Evolutionary conservation across 2,329 filamentous ascomycete genomes (phyloP).

Genomic region (Colletotrichum zoysiae): DNA sequence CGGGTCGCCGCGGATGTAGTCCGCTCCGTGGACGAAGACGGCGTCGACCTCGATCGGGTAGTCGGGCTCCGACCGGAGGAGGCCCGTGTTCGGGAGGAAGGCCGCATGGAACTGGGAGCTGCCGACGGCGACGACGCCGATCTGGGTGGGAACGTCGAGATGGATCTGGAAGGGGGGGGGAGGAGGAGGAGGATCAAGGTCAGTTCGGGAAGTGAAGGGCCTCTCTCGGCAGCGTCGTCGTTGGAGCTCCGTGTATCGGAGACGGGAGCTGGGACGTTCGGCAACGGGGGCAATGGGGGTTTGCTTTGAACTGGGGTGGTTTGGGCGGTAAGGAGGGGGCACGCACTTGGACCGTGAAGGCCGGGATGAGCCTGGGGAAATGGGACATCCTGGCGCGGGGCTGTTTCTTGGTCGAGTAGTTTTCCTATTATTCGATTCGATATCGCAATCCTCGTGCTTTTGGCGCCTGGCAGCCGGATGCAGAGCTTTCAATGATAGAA

Average conservation of each 20-base stretch:
- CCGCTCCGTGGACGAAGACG: constrained; percentile 54
- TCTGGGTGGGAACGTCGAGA: constrained; percentile 48
- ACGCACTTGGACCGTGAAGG: constrained; percentile 54
- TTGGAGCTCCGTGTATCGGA: background rate
- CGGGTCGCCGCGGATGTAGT: constrained; percentile 56
- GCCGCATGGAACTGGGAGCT: constrained; percentile 51
- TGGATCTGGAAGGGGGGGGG: constrained; percentile 46
- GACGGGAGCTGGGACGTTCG: background rate
- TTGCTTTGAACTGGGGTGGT: background rate
- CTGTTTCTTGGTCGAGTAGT: background rate
- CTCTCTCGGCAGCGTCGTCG: background rate
- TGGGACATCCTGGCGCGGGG: constrained; percentile 44
- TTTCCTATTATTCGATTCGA: background rate
- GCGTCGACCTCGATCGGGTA: constrained; percentile 54
- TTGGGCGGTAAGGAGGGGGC: background rate
- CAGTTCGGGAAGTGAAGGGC: background rate
- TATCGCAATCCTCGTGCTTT: background rate
- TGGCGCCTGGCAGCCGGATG: background rate
- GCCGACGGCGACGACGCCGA: constrained; percentile 47
- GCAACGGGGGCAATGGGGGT: background rate
- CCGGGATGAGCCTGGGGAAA: constrained; percentile 54
- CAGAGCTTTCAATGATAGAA: background rate
- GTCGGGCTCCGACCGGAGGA: constrained; percentile 51
- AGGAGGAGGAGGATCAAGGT: background rate
- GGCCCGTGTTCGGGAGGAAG: constrained; percentile 49